A percentile compares a stretch with the other conserved stretches of the same genome.
Evolutionary conservation across 768 basidiomycete species (phyloP).

Genomic region (Boletus rex-veris): DNA sequence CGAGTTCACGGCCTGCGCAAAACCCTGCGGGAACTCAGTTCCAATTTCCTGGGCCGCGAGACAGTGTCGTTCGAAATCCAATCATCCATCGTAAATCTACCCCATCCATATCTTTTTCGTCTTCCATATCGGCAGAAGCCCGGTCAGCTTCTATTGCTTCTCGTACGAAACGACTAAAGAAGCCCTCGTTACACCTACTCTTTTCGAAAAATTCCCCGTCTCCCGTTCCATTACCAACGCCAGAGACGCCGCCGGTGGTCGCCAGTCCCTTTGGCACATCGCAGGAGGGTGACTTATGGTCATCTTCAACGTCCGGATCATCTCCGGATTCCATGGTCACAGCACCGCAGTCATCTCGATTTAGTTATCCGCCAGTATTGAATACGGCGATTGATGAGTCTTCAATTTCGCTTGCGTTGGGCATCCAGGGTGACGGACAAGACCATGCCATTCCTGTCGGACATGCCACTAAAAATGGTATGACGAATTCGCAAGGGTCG

Average conservation of each 20-base stretch:
- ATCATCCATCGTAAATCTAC: slow-evolving; percentile 37
- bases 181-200: slow-evolving; percentile 65
- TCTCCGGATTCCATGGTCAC: slow-evolving; percentile 49
- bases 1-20: slow-evolving; percentile 21
- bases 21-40: slow-evolving; percentile 25
- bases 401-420: slow-evolving; percentile 38
- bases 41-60: slow-evolving; percentile 46
- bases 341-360: slow-evolving; percentile 49
- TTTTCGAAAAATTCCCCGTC: slow-evolving; percentile 64
- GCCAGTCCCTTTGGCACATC: slow-evolving; percentile 6
- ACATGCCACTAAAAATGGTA: slow-evolving; percentile 10
- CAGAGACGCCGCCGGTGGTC: slow-evolving; percentile 27
- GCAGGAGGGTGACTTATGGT: slow-evolving; percentile 20
- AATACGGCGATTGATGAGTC: slow-evolving; percentile 62
- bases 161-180: slow-evolving; percentile 46
- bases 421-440: slow-evolving; percentile 30
- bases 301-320: slow-evolving; percentile 32
- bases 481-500: slow-evolving; percentile 18
- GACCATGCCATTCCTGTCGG: slow-evolving; percentile 7
- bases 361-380: slow-evolving; percentile 52
- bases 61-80: slow-evolving; percentile 28
- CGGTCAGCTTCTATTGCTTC: slow-evolving; percentile 35
- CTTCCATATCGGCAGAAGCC: slow-evolving; percentile 33
- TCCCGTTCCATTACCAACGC: slow-evolving; percentile 35
- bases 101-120: slow-evolving; percentile 32